Evolutionary conservation across 192 early-diverging fungal genomes (phyloP).

Genomic region (Coemansia sp.): DNA sequence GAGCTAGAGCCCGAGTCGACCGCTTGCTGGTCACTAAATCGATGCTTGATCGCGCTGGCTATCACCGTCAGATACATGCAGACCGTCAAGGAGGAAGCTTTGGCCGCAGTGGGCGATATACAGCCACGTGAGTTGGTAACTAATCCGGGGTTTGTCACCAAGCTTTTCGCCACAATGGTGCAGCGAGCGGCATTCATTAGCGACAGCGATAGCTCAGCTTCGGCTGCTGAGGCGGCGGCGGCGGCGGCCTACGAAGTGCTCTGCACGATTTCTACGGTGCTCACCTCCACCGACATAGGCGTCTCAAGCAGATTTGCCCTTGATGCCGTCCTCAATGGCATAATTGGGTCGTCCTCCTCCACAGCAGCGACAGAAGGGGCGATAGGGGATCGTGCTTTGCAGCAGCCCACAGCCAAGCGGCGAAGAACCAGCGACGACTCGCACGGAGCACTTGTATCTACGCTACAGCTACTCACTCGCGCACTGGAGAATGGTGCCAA

Average conservation of each 20-base stretch:
- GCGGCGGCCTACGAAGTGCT: neutral
- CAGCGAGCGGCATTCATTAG: neutral
- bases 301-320: conserved; percentile 8
- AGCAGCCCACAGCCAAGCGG: neutral
- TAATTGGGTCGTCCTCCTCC: conserved; percentile 6
- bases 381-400: neutral
- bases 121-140: neutral
- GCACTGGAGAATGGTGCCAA: neutral
- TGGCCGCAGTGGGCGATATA: neutral
- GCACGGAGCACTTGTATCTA: neutral
- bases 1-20: neutral
- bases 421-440: neutral
- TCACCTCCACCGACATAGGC: neutral
- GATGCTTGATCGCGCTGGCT: conserved; percentile 17
- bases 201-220: neutral
- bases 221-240: neutral
- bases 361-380: neutral
- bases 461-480: conserved; percentile 9
- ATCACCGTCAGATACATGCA: conserved; percentile 29
- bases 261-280: neutral
- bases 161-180: conserved; percentile 14
- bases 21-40: neutral
- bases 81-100: neutral
- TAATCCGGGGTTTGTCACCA: conserved; percentile 22
- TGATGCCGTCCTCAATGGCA: conserved; percentile 19